Percentiles rank a stretch among this genome's conserved stretches.
Evolutionary conservation across 805 yeast genomes (phyloP).

Genomic region (Candida maesae): DNA sequence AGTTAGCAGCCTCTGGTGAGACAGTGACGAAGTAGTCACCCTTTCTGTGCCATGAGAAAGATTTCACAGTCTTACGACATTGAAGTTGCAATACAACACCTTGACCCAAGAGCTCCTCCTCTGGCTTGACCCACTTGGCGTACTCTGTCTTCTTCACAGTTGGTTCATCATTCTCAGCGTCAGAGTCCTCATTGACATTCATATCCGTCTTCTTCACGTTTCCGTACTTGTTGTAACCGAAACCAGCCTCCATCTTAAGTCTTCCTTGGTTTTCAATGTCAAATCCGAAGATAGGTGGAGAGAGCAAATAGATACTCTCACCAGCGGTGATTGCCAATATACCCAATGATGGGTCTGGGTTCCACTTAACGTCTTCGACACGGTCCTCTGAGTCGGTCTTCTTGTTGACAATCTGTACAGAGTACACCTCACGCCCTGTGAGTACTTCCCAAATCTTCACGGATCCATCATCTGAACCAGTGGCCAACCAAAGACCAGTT

Average conservation of each 20-base stretch:
- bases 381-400: conserved; percentile 72
- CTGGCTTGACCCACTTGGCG: conserved; percentile 83
- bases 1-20: conserved; percentile 88
- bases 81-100: conserved; percentile 76
- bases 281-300: conserved; percentile 89
- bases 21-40: conserved; percentile 97
- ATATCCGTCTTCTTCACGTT: conserved; percentile 41
- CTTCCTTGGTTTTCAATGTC: conserved; percentile 80
- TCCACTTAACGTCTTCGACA: conserved; percentile 83
- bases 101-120: conserved; percentile 50
- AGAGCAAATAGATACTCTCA: conserved; percentile 68
- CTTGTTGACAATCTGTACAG: conserved; percentile 39
- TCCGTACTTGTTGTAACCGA: conserved; percentile 76
- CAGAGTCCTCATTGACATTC: conserved; percentile 37
- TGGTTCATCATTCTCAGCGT: conserved; percentile 35
- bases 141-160: conserved; percentile 47
- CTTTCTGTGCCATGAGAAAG: conserved; percentile 90
- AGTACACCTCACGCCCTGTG: conserved; percentile 90
- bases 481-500: conserved; percentile 90
- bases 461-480: conserved; percentile 96
- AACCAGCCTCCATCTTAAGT: conserved; percentile 80
- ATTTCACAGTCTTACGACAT: conserved; percentile 66
- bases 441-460: conserved; percentile 95
- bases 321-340: conserved; percentile 83
- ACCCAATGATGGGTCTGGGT: conserved; percentile 73